phyloP scores from a whole-genome alignment of 2,329 filamentous ascomycete genomes.

The Colletotrichum phormii region DNA sequence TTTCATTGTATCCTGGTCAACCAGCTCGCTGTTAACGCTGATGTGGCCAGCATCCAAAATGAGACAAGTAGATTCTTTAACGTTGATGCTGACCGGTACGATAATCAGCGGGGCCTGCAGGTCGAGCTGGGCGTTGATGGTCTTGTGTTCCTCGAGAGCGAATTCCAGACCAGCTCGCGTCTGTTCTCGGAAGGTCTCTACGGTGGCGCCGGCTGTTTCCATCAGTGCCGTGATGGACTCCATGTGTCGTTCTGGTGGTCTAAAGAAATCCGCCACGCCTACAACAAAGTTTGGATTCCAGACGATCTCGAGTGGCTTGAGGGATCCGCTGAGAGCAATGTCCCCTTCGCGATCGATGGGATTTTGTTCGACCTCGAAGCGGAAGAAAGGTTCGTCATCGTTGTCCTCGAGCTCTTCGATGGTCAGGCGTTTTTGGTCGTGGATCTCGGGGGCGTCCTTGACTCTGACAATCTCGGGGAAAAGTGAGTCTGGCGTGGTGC shows the following conservation, averaged over 20 bases:
- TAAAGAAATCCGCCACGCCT: constrained; percentile 94
- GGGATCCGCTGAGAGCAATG: constrained; percentile 86
- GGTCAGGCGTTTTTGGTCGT: constrained; percentile 61
- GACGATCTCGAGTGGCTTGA: constrained; percentile 96
- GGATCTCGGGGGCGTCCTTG: constrained; percentile 79
- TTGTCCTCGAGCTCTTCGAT: constrained; percentile 64
- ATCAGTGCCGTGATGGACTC: constrained; percentile 96
- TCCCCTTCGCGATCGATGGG: constrained; percentile 94
- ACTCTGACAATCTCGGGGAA: constrained; percentile 96
- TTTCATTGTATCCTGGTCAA: constrained; percentile 89
- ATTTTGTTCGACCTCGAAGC: constrained; percentile 92
- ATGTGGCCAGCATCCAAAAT: constrained; percentile 97
- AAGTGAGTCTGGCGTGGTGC: constrained; percentile 89
- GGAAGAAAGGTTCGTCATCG: constrained; percentile 84
- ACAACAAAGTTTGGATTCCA: constrained; percentile 97
- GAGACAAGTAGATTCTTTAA: constrained; percentile 83
- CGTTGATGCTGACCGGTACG: constrained; percentile 90
- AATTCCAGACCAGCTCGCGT: constrained; percentile 96
- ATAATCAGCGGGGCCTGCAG: constrained; percentile 97
- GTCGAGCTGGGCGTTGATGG: constrained; percentile 94
- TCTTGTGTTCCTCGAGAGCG: constrained; percentile 97
- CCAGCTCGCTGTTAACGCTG: constrained; percentile 91
- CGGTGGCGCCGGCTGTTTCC: constrained; percentile 94
- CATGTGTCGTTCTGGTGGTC: constrained; percentile 96
- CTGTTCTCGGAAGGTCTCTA: constrained; percentile 94